Percentiles rank a stretch among this genome's conserved stretches.
Conservation (phyloP, 1,139 yeast genomes). For the Kurtzmaniella natalensis region DNA sequence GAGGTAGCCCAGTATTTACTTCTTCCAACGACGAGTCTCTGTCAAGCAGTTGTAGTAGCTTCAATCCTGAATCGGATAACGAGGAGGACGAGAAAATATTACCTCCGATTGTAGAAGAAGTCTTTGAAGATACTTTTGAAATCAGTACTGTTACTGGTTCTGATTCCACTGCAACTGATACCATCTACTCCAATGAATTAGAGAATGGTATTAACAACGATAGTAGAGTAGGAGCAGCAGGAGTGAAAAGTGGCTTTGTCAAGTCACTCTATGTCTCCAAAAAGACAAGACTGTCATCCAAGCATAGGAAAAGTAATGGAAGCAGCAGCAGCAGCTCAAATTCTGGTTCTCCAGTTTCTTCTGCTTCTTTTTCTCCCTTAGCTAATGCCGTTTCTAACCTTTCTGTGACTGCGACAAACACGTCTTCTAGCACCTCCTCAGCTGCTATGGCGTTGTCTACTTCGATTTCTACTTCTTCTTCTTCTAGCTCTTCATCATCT, state of each 20-base stretch:
- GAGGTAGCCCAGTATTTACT: constrained; percentile 32
- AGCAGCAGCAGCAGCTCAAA: too few species aligned
- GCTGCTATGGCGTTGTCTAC: too few species aligned
- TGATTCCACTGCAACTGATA: too few species aligned
- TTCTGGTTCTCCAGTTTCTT: constrained; percentile 10
- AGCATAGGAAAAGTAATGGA: too few species aligned
- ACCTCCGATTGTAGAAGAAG: constrained; percentile 1
- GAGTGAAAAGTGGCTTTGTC: too few species aligned
- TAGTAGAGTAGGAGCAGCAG: too few species aligned
- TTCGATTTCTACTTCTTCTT: constrained; percentile 15
- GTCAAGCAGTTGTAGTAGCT: constrained; percentile 40
- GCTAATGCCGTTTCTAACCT: constrained; percentile 12
- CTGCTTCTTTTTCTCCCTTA: constrained; percentile 9
- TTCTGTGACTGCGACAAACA: constrained; percentile 2
- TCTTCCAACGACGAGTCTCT: constrained; percentile 37
- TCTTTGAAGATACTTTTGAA: background rate
- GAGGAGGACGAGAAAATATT: background rate
- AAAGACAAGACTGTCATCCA: too few species aligned
- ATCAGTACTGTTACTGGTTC: too few species aligned
- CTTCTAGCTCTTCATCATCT: constrained; percentile 12
- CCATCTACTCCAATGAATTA: too few species aligned
- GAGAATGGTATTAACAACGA: too few species aligned
- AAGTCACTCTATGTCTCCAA: too few species aligned
- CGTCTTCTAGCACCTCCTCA: constrained; percentile 7
- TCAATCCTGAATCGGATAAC: constrained; percentile 13